Conservation (phyloP, 129 eudicot genomes). For the Centaurea solstitialis region DNA sequence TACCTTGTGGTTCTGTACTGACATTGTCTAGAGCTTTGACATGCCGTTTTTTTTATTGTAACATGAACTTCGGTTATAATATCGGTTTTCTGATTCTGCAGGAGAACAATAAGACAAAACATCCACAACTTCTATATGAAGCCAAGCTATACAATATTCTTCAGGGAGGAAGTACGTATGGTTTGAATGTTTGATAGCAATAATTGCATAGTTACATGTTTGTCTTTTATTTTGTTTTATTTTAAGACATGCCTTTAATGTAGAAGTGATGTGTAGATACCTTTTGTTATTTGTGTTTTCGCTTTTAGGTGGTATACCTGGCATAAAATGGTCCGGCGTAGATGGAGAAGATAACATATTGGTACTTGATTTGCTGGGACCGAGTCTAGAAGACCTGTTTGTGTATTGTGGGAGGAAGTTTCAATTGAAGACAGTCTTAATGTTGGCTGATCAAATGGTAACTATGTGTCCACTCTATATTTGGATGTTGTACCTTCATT, state of each 20-base stretch:
- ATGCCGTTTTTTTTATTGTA: background rate
- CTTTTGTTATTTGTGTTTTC: conserved; percentile 1
- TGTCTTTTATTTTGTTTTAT: background rate
- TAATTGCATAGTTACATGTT: conserved; percentile 2
- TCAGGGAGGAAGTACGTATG: conserved; percentile 95
- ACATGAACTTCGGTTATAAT: background rate
- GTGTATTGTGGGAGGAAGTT: conserved; percentile 94
- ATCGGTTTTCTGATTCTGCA: conserved; percentile 33
- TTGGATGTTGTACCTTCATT: background rate
- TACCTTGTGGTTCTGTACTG: background rate
- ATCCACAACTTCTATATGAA: conserved; percentile 94
- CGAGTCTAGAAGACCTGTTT: conserved; percentile 95
- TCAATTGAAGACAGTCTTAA: conserved; percentile 86
- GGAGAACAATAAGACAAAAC: conserved; percentile 92
- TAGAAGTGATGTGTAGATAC: background rate
- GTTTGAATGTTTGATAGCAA: background rate
- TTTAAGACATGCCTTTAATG: background rate
- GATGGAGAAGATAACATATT: conserved; percentile 92
- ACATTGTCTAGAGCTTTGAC: background rate
- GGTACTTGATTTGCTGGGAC: conserved; percentile 92
- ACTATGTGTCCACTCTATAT: conserved; percentile 14
- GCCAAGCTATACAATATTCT: conserved; percentile 89
- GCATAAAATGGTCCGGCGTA: conserved; percentile 88
- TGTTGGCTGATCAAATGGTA: conserved; percentile 99
- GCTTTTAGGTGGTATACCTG: conserved; percentile 85